Conservation (phyloP, 768 basidiomycete genomes). For the Panus rudis region DNA sequence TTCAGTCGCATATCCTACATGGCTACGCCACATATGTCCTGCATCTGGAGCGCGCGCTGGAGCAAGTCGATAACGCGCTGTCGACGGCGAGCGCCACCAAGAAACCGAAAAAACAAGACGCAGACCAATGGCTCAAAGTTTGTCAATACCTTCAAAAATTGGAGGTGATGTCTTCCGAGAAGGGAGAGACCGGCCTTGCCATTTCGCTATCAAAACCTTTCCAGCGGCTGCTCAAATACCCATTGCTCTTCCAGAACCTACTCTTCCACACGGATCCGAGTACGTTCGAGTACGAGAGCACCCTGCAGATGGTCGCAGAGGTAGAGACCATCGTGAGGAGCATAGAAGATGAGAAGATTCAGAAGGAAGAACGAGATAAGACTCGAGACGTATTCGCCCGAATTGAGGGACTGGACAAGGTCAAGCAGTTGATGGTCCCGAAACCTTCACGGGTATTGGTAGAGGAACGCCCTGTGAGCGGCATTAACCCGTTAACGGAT, state of each 20-base stretch:
- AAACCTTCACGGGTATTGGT: constrained; percentile 86
- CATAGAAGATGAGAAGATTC: constrained; percentile 97
- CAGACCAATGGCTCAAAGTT: constrained; percentile 70
- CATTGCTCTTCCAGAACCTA: constrained; percentile 94
- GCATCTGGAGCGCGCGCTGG: constrained; percentile 87
- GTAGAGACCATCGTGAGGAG: constrained; percentile 93
- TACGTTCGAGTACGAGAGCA: constrained; percentile 95
- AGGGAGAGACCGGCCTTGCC: constrained; percentile 89
- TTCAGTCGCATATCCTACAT: constrained; percentile 84
- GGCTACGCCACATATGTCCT: constrained; percentile 93
- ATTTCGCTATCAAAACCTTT: constrained; percentile 97
- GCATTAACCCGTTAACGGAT: constrained; percentile 17
- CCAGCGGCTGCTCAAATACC: constrained; percentile 94
- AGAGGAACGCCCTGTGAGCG: constrained; percentile 59
- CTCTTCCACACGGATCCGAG: constrained; percentile 96
- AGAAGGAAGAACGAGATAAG: constrained; percentile 92
- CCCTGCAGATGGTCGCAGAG: constrained; percentile 93
- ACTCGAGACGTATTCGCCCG: constrained; percentile 93
- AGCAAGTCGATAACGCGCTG: constrained; percentile 78
- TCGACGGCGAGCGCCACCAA: constrained; percentile 54
- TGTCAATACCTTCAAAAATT: constrained; percentile 68
- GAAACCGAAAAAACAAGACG: constrained; percentile 78
- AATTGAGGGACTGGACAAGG: constrained; percentile 93
- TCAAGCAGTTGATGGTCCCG: constrained; percentile 84
- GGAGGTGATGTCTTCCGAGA: constrained; percentile 74